A percentile compares a stretch with the other conserved stretches of the same genome.
These are phyloP conservation scores for Raffaelea albimanens DNA, from an alignment of 2,329 filamentous ascomycete species.

Conservation along the genomic window DNA sequence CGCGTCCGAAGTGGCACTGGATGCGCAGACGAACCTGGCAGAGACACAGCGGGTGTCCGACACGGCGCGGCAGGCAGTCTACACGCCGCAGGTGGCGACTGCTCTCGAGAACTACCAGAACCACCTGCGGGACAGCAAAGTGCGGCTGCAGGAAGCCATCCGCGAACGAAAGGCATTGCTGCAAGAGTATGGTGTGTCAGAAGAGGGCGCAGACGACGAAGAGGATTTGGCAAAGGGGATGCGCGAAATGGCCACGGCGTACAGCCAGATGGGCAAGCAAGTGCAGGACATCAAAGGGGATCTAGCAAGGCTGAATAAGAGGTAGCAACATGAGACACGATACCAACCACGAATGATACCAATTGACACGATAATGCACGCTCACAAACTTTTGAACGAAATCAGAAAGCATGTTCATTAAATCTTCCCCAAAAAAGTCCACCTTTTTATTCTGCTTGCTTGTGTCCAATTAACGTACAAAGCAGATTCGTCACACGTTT, in stretches of 20 bases:
- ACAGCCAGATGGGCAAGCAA: conserved; percentile 38
- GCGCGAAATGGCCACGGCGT: conserved; percentile 43
- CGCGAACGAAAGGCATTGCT: conserved; percentile 33
- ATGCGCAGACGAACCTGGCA: conserved; percentile 28
- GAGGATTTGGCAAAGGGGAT: conserved; percentile 36
- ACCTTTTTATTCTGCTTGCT: too few species aligned
- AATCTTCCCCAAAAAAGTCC: conserved; percentile 11
- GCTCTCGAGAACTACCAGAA: conserved; percentile 37
- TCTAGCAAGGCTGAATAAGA: conserved; percentile 22
- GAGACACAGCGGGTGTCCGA: conserved; percentile 26
- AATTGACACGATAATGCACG: too few species aligned
- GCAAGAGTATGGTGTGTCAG: conserved; percentile 37
- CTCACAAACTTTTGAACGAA: too few species aligned
- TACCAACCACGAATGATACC: too few species aligned
- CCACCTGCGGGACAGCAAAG: conserved; percentile 39
- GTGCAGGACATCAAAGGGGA: conserved; percentile 41
- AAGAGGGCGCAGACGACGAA: conserved; percentile 12
- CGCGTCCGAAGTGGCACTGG: conserved; percentile 33
- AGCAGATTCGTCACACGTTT: not conserved
- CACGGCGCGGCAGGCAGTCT: conserved; percentile 29
- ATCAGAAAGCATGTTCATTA: not conserved
- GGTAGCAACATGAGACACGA: too few species aligned
- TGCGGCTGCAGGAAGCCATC: conserved; percentile 34
- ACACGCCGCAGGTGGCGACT: conserved; percentile 30
- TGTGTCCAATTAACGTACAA: too few species aligned